Conservation (phyloP, 306 rosid species). For the Lathyrus aphaca region DNA sequence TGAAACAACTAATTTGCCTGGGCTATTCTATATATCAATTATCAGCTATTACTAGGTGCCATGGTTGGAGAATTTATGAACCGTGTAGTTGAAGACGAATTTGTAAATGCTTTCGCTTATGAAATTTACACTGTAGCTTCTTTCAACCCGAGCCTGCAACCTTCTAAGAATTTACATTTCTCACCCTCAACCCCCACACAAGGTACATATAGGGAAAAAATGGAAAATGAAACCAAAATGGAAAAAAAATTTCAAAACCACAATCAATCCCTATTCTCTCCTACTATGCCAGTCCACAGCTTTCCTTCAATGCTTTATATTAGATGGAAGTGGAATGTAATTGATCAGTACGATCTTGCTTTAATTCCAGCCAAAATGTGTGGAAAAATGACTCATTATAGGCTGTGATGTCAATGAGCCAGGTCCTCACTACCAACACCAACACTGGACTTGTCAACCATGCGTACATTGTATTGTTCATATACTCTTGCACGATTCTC, state of each 20-base stretch:
- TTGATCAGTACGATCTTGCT: slow-evolving; percentile 54
- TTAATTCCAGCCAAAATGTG: slow-evolving; percentile 60
- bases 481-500: slow-evolving; percentile 89
- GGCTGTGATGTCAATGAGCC: slow-evolving; percentile 65
- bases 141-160: slow-evolving; percentile 64
- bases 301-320: slow-evolving; percentile 50
- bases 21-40: slow-evolving; percentile 36
- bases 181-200: slow-evolving; percentile 89
- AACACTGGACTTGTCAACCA: slow-evolving; percentile 77
- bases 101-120: slow-evolving; percentile 63
- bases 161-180: slow-evolving; percentile 87
- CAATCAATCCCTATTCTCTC: slow-evolving; percentile 74
- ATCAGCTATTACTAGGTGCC: slow-evolving; percentile 28
- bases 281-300: slow-evolving; percentile 65
- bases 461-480: slow-evolving; percentile 81
- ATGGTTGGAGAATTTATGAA: slow-evolving; percentile 44
- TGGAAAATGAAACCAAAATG: slow-evolving; percentile 59
- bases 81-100: slow-evolving; percentile 41
- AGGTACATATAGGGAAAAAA: slow-evolving; percentile 69
- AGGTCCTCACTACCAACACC: slow-evolving; percentile 91
- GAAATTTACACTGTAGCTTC: slow-evolving; percentile 80
- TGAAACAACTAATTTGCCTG: slow-evolving; percentile 1
- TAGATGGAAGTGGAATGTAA: slow-evolving; percentile 65
- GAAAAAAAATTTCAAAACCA: slow-evolving; percentile 44
- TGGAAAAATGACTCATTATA: slow-evolving; percentile 66